These are phyloP conservation scores for Rugonectria rugulosa DNA, from an alignment of 2,329 filamentous ascomycete genomes.

Conservation along the genomic window DNA sequence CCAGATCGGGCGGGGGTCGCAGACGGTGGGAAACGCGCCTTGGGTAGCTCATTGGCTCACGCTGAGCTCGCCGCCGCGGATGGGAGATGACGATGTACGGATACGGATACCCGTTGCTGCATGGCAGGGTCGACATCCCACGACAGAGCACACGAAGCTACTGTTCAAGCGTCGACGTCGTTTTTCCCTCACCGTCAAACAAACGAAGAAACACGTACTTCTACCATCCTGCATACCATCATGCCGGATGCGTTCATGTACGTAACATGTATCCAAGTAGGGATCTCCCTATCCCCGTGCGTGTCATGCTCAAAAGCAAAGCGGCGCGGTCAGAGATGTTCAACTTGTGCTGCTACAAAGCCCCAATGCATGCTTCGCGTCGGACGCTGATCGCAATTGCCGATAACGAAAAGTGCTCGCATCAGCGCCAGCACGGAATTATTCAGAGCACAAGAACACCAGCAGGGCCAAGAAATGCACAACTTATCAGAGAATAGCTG, in stretches of 20 bases:
- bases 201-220: constrained; percentile 15
- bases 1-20: constrained; percentile 21
- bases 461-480: constrained; percentile 10
- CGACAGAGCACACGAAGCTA: not conserved
- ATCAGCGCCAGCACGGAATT: not conserved
- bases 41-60: constrained; percentile 15
- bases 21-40: constrained; percentile 4
- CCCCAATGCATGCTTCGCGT: too few relatives aligned
- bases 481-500: constrained; percentile 18
- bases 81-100: constrained; percentile 18
- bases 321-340: not conserved
- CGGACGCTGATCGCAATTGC: not conserved
- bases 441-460: constrained; percentile 5
- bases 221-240: not conserved
- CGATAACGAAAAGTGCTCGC: not conserved
- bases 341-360: too few relatives aligned
- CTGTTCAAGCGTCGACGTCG: not conserved
- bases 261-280: not conserved
- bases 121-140: not conserved
- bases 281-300: not conserved
- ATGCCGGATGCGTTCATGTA: not conserved
- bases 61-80: not conserved
- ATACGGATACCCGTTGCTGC: not conserved
- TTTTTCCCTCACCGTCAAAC: not conserved
- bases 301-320: not conserved